Evolutionary conservation across 805 yeast species (phyloP), one percentile per base, ranked within the genome.

Genomic region (Sugiyamaella chiloensis): DNA sequence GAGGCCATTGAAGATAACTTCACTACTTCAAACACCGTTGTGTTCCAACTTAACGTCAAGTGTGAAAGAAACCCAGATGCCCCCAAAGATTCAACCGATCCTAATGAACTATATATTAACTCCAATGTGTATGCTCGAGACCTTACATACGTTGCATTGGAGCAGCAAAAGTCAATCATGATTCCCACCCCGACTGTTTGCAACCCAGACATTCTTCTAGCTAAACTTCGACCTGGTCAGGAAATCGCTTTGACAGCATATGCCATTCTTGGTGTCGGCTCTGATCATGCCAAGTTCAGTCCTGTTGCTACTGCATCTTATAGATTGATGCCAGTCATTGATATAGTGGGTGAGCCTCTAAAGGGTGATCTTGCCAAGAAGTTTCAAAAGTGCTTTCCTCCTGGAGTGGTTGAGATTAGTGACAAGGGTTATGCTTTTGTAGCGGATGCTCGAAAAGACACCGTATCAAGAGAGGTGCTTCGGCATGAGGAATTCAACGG

Each of bases 221-320:
- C 96, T 44, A 93, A 93, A 69, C 74, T 93, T 61, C 80, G 99
- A 60, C 98, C 98, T 5, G 96, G 96, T 42, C 99, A 93, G 71
- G 98, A 93, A 69, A 90, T 93, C 54, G 79, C 91, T 23, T 74
- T 93, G 55, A 76, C 89, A 62, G 95, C 85, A 48, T 96, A 89
- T 69, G 93, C 97, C 65, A 74, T 90, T 24, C 74, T 91, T 53
- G 99, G 99, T 50, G 70, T 87, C 56, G 99, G 97, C 44, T 69
- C 88, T 35, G 99, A 93, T 66, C 99, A 93, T 68, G 97, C 99
- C 51, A 93, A 93, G 68, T 93, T 87, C 65, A 88, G 97, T 5
- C 99, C 99, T 4, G 99, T 93, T 8, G 79, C 96, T 14, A 93
- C 99, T 11, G 97, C 99, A 2, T 87, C 96, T 11, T 93, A 93